phyloP scores from a whole-genome alignment of 2,329 filamentous ascomycete species.

The Aspergillus jensenii region DNA sequence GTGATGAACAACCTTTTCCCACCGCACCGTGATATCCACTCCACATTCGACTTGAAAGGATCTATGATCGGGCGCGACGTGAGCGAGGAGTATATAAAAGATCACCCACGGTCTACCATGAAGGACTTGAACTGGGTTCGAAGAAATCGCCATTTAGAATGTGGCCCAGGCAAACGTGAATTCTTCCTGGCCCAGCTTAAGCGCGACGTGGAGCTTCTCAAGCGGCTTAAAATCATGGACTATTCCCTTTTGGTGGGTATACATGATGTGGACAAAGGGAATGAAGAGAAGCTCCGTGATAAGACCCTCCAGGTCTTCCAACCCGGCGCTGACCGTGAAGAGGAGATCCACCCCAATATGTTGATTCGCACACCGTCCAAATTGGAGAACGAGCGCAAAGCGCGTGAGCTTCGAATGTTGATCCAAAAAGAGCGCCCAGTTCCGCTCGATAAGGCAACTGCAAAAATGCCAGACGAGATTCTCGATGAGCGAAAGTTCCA shows the following conservation, averaged over 20 bases:
- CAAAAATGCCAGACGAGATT: slow-evolving; percentile 87
- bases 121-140: slow-evolving; percentile 98
- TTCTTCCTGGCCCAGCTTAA: slow-evolving; percentile 87
- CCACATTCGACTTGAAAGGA: slow-evolving; percentile 95
- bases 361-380: slow-evolving; percentile 91
- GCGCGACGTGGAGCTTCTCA: slow-evolving; percentile 80
- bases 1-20: slow-evolving; percentile 99
- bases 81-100: slow-evolving; percentile 79
- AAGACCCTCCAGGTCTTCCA: slow-evolving; percentile 95
- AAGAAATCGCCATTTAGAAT: slow-evolving; percentile 78
- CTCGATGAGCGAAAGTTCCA: slow-evolving; percentile 73
- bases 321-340: slow-evolving; percentile 70
- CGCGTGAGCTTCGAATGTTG: slow-evolving; percentile 84
- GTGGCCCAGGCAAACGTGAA: slow-evolving; percentile 84
- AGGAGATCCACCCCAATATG: slow-evolving; percentile 62
- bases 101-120: slow-evolving; percentile 87
- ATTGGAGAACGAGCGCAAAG: slow-evolving; percentile 86
- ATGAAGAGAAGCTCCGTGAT: slow-evolving; percentile 86
- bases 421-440: slow-evolving; percentile 90
- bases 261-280: slow-evolving; percentile 84
- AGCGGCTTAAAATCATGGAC: slow-evolving; percentile 95
- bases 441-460: slow-evolving; percentile 80
- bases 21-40: slow-evolving; percentile 93
- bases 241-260: slow-evolving; percentile 95
- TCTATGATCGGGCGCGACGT: slow-evolving; percentile 93